A percentile compares a stretch with the other conserved stretches of the same genome.
Conservation (phyloP, 2,329 filamentous ascomycete genomes). For the Karstenula rhodostoma region DNA sequence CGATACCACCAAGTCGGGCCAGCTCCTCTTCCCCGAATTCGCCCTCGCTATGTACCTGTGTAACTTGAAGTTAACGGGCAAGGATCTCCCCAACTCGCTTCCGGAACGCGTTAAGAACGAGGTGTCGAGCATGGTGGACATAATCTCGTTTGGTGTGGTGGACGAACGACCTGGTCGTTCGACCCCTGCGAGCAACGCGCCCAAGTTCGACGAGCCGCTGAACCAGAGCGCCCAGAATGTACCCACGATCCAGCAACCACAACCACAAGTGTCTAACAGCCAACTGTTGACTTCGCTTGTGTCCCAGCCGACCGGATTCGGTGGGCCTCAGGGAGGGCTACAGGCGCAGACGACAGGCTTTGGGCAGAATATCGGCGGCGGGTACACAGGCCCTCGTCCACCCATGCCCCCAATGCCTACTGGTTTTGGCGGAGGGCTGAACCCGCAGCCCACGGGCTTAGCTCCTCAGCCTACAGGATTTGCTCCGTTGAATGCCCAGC, state of each 20-base stretch:
- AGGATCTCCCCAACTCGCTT: slow-evolving; percentile 75
- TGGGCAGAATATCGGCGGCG: slow-evolving; percentile 75
- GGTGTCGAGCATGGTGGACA: slow-evolving; percentile 99
- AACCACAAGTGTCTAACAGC: slow-evolving; percentile 74
- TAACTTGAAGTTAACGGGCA: slow-evolving; percentile 90
- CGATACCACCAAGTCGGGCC: slow-evolving; percentile 94
- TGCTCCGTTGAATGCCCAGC: slow-evolving; percentile 82
- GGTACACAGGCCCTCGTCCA: slow-evolving; percentile 80
- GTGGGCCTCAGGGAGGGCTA: slow-evolving; percentile 70
- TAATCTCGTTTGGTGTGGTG: slow-evolving; percentile 91
- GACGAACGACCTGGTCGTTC: slow-evolving; percentile 70
- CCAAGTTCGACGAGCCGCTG: slow-evolving; percentile 71
- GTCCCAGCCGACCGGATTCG: slow-evolving; percentile 61
- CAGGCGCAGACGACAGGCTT: slow-evolving; percentile 63
- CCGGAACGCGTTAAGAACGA: slow-evolving; percentile 93
- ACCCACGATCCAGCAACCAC: slow-evolving; percentile 61
- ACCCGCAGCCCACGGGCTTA: slow-evolving; percentile 48
- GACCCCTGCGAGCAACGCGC: slow-evolving; percentile 69
- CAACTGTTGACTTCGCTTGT: slow-evolving; percentile 66
- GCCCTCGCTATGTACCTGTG: slow-evolving; percentile 98
- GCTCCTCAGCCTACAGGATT: slow-evolving; percentile 70
- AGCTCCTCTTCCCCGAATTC: slow-evolving; percentile 97
- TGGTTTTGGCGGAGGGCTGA: slow-evolving; percentile 40
- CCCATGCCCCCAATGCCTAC: slow-evolving; percentile 84
- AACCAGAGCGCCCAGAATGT: slow-evolving; percentile 58